Evolutionary conservation across 2,329 filamentous ascomycete genomes (phyloP), one percentile per base, ranked within the genome.

Genomic region (Huntiella bhutanensis): DNA sequence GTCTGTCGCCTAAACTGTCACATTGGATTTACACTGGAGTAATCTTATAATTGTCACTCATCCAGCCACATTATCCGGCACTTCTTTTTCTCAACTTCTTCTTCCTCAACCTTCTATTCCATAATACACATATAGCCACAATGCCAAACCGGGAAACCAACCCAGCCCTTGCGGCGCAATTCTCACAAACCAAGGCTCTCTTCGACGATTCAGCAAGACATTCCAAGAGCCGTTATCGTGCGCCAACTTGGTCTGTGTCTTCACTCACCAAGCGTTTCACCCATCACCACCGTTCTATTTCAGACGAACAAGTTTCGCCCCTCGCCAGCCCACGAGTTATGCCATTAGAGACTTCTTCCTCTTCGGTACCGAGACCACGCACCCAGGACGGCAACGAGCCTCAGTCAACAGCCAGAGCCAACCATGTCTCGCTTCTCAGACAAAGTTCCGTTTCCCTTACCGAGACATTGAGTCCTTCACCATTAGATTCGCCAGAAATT

Each of bases 241-340:
- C 47, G 37, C 50, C 46, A 19, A 38, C 42, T 22, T 53, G 48
- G 45, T 38, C 41, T 1, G 13, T 16, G 12, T 13, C 41, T 15
- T 34, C 41, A 32, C n/a, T n/a, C 13, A 43, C 48, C 41, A 50
- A 53, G 41, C 45, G 39, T 19, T 35, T 44, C 43, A 48, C 16
- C 19, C 41, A 40, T 16, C 52, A 51, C 41, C 50, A 46, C 40
- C 50, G 46, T 32, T 39, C 49, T 41, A 47, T 39, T 37, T 41
- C 45, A 15, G 44, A 49, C 17, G 45, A 47, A 3, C 48, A 49
- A 34, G 32, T 44, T 6, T 47, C 48, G 16, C 48, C 48, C 10
- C 40, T 36, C 22, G 40, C 46, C 17, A 47, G 41, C 35, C 48
- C 44, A 12, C 15, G 15, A 8, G 10, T 43, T 13, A 4, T 33